A percentile compares a stretch with the other conserved stretches of the same genome.
These are phyloP conservation scores for Schizosaccharomyces lindneri DNA, from an alignment of 805 yeast species.

Conservation along the genomic window DNA sequence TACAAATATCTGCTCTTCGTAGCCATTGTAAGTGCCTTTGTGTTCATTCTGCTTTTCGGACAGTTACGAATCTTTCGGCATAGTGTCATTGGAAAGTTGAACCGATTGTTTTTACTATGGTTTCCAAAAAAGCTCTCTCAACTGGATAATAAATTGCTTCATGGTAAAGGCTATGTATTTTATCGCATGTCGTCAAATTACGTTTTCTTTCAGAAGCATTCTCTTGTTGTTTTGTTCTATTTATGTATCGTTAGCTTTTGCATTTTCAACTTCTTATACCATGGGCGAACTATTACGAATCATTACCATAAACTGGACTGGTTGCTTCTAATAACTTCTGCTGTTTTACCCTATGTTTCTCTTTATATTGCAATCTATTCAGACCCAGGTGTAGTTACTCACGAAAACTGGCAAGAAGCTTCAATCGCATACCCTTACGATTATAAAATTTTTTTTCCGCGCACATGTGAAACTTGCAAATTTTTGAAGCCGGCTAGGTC, in stretches of 20 bases:
- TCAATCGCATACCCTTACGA: constrained; percentile 19
- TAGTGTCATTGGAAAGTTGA: constrained; percentile 8
- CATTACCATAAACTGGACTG: background rate
- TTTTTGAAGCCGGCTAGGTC: constrained; percentile 30
- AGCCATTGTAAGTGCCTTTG: background rate
- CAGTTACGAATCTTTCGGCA: constrained; percentile 14
- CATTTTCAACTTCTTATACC: constrained; percentile 6
- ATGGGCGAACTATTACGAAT: constrained; percentile 3
- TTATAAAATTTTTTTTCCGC: constrained; percentile 25
- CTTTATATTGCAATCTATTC: constrained; percentile 13
- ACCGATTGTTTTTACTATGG: constrained; percentile 7
- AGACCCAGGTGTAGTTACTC: constrained; percentile 17
- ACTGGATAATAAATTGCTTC: constrained; percentile 6
- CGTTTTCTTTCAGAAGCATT: constrained; percentile 8
- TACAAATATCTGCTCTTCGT: background rate
- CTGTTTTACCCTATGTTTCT: constrained; percentile 10
- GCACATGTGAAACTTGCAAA: constrained; percentile 25
- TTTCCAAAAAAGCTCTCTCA: constrained; percentile 6
- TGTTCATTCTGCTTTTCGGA: constrained; percentile 14
- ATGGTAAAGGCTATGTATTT: constrained; percentile 6
- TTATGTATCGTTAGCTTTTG: constrained; percentile 5
- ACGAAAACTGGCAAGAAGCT: constrained; percentile 10
- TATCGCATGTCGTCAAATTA: constrained; percentile 3
- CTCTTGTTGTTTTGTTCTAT: constrained; percentile 8
- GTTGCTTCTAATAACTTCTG: constrained; percentile 6